These are phyloP conservation scores for Flaveria floridana DNA, from an alignment of 140 eudicot genomes.

Conservation along the genomic window DNA sequence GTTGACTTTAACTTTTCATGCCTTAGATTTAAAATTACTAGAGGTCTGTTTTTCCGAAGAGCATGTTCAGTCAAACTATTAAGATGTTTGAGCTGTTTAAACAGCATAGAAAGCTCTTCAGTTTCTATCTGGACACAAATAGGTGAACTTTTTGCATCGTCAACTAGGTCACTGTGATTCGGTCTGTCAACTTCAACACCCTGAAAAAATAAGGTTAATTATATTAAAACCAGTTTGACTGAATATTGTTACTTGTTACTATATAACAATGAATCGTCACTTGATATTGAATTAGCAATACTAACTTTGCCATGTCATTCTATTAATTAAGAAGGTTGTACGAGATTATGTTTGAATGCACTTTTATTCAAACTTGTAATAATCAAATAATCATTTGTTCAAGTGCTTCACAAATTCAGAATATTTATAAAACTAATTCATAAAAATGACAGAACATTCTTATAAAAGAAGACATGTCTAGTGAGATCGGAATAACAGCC, in stretches of 20 bases:
- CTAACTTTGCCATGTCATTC: neutral
- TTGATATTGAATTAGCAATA: neutral
- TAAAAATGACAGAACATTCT: neutral
- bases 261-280: neutral
- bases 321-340: neutral
- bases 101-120: conserved; percentile 49
- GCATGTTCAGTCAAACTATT: conserved; percentile 67
- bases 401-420: neutral
- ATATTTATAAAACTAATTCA: neutral
- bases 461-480: neutral
- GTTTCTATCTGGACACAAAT: conserved; percentile 32
- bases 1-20: conserved; percentile 49
- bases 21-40: conserved; percentile 50
- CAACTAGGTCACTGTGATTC: conserved; percentile 36
- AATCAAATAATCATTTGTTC: neutral
- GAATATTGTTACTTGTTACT: neutral
- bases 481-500: neutral
- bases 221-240: neutral
- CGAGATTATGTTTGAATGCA: neutral
- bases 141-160: conserved; percentile 36
- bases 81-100: conserved; percentile 59
- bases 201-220: conserved; percentile 32
- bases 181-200: conserved; percentile 71
- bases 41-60: conserved; percentile 71
- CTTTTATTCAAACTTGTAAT: neutral